Evolutionary conservation across 1,139 yeast genomes (phyloP).

Genomic region (Ashbya aceris): DNA sequence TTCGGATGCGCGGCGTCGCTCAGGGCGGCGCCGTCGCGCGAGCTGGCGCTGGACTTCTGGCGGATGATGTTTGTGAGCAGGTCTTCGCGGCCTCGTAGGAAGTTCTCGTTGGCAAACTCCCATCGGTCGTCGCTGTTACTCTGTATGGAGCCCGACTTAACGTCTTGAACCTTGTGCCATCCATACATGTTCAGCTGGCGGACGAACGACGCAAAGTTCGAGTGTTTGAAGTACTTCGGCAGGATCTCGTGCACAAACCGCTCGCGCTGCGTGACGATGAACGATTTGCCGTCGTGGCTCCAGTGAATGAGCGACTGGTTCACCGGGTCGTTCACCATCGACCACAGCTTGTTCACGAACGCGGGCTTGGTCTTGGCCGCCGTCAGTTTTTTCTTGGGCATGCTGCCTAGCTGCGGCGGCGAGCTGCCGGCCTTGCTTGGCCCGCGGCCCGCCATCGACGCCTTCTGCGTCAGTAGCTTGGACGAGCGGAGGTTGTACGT

Average conservation of each 20-base stretch:
- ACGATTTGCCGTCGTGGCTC: constrained; percentile 78
- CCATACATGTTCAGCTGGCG: constrained; percentile 93
- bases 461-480: background rate
- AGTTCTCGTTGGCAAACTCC: constrained; percentile 80
- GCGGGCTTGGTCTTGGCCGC: constrained; percentile 53
- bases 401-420: background rate
- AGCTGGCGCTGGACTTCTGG: constrained; percentile 26
- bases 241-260: constrained; percentile 76
- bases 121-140: constrained; percentile 34
- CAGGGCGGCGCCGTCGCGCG: constrained; percentile 9
- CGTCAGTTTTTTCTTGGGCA: constrained; percentile 11
- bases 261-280: constrained; percentile 78
- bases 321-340: constrained; percentile 77
- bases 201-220: constrained; percentile 89
- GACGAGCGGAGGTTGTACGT: constrained; percentile 1
- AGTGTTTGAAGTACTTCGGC: constrained; percentile 87
- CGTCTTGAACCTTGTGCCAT: constrained; percentile 79
- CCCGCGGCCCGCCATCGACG: background rate
- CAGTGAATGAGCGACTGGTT: constrained; percentile 70
- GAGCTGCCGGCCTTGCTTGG: background rate
- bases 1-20: constrained; percentile 3
- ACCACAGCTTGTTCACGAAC: constrained; percentile 87
- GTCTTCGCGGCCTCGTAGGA: constrained; percentile 60
- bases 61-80: constrained; percentile 63
- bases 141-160: constrained; percentile 32